Evolutionary conservation across 78 protist genomes (phyloP).

Genomic region (Chrysochromulina tobinii): DNA sequence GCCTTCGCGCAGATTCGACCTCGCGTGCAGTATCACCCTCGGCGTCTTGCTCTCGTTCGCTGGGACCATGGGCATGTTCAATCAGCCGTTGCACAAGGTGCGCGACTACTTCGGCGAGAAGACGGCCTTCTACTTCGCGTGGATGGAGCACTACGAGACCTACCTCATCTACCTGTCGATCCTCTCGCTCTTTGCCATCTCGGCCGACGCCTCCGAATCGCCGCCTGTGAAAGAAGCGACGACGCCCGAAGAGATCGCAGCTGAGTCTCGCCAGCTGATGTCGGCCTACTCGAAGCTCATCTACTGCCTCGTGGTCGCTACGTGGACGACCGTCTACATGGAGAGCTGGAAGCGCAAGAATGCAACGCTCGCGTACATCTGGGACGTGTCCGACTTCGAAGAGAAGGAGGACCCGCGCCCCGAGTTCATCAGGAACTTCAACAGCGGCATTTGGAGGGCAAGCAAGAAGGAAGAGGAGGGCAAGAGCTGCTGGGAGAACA

Average conservation of each 20-base stretch:
- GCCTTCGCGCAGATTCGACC: too few species aligned
- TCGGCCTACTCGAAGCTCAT: not conserved
- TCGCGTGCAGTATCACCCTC: too few species aligned
- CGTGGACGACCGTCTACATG: conserved; percentile 34
- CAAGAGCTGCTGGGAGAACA: not conserved
- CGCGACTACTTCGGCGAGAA: conserved; percentile 39
- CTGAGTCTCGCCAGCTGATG: too few species aligned
- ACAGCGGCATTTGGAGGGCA: not conserved
- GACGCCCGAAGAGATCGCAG: too few species aligned
- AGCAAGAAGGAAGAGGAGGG: too few species aligned
- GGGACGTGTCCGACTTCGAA: conserved; percentile 5
- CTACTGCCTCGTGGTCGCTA: not conserved
- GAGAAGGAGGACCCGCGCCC: not conserved
- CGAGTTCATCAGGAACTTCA: conserved; percentile 16
- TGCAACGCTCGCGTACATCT: not conserved
- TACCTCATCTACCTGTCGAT: not conserved
- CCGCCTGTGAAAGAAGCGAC: too few species aligned
- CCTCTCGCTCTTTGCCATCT: not conserved
- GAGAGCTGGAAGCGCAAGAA: conserved; percentile 58
- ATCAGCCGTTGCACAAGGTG: not conserved
- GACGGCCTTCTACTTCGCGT: conserved; percentile 47
- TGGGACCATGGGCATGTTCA: too few species aligned
- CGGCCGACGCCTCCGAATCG: too few species aligned
- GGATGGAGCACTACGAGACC: not conserved
- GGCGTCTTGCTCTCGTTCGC: too few species aligned